Percentiles rank a stretch among this genome's conserved stretches.
Conservation (phyloP, 257 asterid genomes). For the Asclepias syriaca region DNA sequence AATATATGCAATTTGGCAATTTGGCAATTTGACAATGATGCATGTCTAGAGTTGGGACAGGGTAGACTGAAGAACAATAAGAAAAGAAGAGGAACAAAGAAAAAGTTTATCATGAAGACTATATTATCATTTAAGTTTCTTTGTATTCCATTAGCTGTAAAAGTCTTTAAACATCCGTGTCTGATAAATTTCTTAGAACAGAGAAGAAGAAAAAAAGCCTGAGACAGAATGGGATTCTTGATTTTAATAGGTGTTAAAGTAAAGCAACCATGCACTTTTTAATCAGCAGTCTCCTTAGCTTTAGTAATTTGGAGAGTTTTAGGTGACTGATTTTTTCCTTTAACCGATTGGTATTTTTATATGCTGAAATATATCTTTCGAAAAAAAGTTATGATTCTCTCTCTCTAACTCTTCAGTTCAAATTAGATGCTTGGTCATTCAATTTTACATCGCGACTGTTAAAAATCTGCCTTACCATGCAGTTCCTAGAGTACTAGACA, state of each 20-base stretch:
- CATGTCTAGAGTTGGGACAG: background rate
- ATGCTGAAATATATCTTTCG: background rate
- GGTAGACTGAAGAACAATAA: background rate
- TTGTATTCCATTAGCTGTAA: background rate
- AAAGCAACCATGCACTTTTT: background rate
- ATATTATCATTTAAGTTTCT: background rate
- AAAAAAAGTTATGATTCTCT: background rate
- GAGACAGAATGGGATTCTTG: background rate
- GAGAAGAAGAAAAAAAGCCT: background rate
- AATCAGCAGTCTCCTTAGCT: background rate
- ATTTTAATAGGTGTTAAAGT: background rate
- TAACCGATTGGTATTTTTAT: background rate
- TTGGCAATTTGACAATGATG: conserved; percentile 1
- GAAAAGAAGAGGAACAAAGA: background rate
- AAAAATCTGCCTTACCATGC: background rate
- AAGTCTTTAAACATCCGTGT: background rate
- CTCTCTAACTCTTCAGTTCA: background rate
- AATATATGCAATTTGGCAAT: background rate
- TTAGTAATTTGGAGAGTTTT: background rate
- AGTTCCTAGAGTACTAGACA: background rate
- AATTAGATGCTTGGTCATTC: background rate
- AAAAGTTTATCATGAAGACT: background rate
- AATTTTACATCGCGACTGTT: background rate
- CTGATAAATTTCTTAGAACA: background rate
- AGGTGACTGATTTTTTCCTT: background rate